Conservation (phyloP, 1,284 basidiomycete species). For the Trichosporon sp. region DNA sequence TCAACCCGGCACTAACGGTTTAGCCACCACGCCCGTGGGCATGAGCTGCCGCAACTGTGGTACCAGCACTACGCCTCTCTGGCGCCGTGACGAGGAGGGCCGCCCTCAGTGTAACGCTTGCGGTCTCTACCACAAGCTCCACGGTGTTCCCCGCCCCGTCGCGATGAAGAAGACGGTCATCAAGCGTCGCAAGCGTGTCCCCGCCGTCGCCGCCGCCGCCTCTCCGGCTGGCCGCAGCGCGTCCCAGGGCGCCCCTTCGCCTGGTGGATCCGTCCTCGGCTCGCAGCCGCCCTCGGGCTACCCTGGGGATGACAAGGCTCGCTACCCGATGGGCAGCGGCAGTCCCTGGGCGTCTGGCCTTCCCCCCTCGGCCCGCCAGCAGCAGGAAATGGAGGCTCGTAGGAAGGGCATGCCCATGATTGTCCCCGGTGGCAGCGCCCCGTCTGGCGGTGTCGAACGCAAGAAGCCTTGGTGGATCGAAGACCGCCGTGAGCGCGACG, state of each 20-base stretch:
- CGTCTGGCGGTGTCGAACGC: constrained; percentile 21
- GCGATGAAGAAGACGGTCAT: constrained; percentile 99
- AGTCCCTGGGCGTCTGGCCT: constrained; percentile 13
- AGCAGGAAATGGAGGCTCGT: constrained; percentile 14
- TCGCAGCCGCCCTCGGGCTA: constrained; percentile 8
- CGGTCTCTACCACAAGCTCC: constrained; percentile 95
- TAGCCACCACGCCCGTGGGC: constrained; percentile 59
- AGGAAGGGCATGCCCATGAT: constrained; percentile 27
- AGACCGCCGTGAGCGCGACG: constrained; percentile 20
- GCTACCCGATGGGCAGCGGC: constrained; percentile 10
- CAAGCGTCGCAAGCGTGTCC: constrained; percentile 93
- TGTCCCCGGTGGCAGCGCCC: constrained; percentile 9
- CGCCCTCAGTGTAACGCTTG: constrained; percentile 74
- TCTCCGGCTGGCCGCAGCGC: constrained; percentile 15
- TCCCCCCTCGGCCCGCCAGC: constrained; percentile 1
- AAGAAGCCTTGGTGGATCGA: constrained; percentile 46
- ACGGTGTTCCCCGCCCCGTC: constrained; percentile 92
- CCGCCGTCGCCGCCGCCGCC: constrained; percentile 57
- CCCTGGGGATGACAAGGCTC: constrained; percentile 18
- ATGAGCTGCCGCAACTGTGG: constrained; percentile 88
- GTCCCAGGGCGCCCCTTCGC: constrained; percentile 12
- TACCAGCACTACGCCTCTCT: constrained; percentile 88
- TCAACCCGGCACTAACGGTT: constrained; percentile 25
- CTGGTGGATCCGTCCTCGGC: background rate
- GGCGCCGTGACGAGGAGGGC: constrained; percentile 88